Evolutionary conservation across 352 stramenopile species (phyloP).

Genomic region (Phytophthora sp.): DNA sequence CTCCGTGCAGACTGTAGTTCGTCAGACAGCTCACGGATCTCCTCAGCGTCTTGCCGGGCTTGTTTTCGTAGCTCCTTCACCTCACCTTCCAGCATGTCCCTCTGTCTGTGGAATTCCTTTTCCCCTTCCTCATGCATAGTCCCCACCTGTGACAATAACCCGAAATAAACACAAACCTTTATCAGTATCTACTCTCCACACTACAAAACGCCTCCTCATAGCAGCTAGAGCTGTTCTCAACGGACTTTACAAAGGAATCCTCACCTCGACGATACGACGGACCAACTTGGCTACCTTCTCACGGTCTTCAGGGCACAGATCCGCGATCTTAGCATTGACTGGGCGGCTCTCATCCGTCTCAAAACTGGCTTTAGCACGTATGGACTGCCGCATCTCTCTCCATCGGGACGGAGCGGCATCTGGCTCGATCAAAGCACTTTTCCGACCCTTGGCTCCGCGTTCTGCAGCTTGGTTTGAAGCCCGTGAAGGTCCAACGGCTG

Average conservation of each 20-base stretch:
- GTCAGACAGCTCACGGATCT: slow-evolving; percentile 62
- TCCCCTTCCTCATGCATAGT: slow-evolving; percentile 67
- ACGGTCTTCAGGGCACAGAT: slow-evolving; percentile 77
- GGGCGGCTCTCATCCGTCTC: slow-evolving; percentile 35
- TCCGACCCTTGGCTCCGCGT: slow-evolving; percentile 2
- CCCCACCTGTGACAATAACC: slow-evolving; percentile 37
- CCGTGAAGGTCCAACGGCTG: neutral
- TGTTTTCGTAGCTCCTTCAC: slow-evolving; percentile 59
- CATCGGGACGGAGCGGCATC: slow-evolving; percentile 51
- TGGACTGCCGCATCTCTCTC: slow-evolving; percentile 71
- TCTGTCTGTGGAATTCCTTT: slow-evolving; percentile 51
- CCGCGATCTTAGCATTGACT: slow-evolving; percentile 55
- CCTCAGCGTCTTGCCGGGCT: slow-evolving; percentile 45
- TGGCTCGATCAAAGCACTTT: slow-evolving; percentile 6
- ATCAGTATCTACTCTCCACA: slow-evolving; percentile 8
- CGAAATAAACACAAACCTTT: neutral
- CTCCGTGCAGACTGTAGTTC: slow-evolving; percentile 50
- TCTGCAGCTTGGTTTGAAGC: slow-evolving; percentile 25
- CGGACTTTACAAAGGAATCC: neutral
- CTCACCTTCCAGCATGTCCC: slow-evolving; percentile 45
- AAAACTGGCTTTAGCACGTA: slow-evolving; percentile 61
- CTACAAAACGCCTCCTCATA: neutral
- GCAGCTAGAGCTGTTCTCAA: slow-evolving; percentile 2
- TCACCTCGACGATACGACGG: slow-evolving; percentile 73
- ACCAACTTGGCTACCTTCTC: slow-evolving; percentile 86